Percentiles rank a stretch among this genome's conserved stretches.
phyloP scores from a whole-genome alignment of 1,284 basidiomycete species.

The Ganoderma lingzhi region DNA sequence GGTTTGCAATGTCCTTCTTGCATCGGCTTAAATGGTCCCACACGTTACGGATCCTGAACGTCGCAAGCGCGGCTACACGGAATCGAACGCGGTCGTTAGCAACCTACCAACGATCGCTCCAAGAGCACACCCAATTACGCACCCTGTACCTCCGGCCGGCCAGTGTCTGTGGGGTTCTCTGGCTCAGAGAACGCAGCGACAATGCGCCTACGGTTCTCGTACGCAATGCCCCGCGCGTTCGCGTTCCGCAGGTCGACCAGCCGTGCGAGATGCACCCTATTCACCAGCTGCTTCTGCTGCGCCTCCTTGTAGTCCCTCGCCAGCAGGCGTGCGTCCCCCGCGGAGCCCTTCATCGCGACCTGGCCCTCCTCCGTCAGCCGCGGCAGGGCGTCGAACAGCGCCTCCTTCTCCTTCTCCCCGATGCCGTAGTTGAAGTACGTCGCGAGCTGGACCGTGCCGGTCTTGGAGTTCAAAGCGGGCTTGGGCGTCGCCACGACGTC shows the following conservation, averaged over 20 bases:
- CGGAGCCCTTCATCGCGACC: background rate
- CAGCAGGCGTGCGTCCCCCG: background rate
- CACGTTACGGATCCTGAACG: slow-evolving; percentile 86
- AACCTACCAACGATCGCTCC: background rate
- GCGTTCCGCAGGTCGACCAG: slow-evolving; percentile 90
- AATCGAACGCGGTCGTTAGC: slow-evolving; percentile 16
- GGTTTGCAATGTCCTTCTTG: slow-evolving; percentile 84
- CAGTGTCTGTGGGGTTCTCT: slow-evolving; percentile 78
- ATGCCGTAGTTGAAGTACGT: slow-evolving; percentile 69
- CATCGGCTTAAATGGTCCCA: slow-evolving; percentile 76
- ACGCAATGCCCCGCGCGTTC: slow-evolving; percentile 84
- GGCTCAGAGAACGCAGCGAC: slow-evolving; percentile 81
- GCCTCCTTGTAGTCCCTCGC: slow-evolving; percentile 16
- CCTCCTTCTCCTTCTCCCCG: slow-evolving; percentile 56
- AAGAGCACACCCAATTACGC: slow-evolving; percentile 37
- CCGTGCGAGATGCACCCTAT: slow-evolving; percentile 72
- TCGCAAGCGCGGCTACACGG: slow-evolving; percentile 81
- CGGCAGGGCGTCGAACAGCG: slow-evolving; percentile 71
- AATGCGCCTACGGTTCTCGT: slow-evolving; percentile 86
- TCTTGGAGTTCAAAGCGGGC: slow-evolving; percentile 22
- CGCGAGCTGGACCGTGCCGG: slow-evolving; percentile 49
- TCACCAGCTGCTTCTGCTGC: slow-evolving; percentile 57
- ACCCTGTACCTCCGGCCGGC: slow-evolving; percentile 91
- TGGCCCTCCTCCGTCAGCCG: slow-evolving; percentile 48
- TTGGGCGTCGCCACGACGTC: slow-evolving; percentile 49